Conservation (phyloP, 2,329 filamentous ascomycete species). For the Sarocladiaceae sp. region DNA sequence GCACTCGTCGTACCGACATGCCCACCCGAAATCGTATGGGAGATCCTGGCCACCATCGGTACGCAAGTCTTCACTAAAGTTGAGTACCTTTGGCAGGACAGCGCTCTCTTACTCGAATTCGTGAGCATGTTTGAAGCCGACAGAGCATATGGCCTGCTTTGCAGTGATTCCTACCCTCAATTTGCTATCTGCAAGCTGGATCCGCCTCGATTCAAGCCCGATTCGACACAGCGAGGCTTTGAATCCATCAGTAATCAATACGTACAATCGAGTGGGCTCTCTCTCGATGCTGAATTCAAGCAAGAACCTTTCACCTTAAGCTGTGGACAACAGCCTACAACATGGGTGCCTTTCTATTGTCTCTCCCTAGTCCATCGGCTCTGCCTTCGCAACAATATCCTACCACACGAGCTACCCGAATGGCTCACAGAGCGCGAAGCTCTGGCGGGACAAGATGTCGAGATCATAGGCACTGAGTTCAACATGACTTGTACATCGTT, state of each 20-base stretch:
- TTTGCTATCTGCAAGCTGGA: background rate
- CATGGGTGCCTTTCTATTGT: background rate
- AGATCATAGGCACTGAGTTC: background rate
- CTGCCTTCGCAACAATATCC: background rate
- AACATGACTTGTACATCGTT: background rate
- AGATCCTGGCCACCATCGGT: background rate
- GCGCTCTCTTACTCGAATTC: background rate
- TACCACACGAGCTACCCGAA: background rate
- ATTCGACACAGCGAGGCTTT: background rate
- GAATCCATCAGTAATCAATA: too few relatives aligned
- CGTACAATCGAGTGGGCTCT: too few relatives aligned
- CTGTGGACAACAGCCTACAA: too few relatives aligned
- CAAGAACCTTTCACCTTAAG: background rate
- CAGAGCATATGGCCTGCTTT: background rate
- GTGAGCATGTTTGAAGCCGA: conserved; percentile 5
- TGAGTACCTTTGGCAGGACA: background rate
- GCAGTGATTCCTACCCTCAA: background rate
- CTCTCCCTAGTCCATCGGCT: background rate
- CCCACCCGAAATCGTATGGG: background rate
- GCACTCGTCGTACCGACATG: background rate
- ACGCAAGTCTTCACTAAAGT: background rate
- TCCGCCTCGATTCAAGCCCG: background rate
- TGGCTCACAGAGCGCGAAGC: background rate
- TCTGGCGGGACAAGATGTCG: background rate
- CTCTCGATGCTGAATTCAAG: background rate